Evolutionary conservation across 2,329 filamentous ascomycete species (phyloP).

Genomic region (Fusarium temperatum): DNA sequence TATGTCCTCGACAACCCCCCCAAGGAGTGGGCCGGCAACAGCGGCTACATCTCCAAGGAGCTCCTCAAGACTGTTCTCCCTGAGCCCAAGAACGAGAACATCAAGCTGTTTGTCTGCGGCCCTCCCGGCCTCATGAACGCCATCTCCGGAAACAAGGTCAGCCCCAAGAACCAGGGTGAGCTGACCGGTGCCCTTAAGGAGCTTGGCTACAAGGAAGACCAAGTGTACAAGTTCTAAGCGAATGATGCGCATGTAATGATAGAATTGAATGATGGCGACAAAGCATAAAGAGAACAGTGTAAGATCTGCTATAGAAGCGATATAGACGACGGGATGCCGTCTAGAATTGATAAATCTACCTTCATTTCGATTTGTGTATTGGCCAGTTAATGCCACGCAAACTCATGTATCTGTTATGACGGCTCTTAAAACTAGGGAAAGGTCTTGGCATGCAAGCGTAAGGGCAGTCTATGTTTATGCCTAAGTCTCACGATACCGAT

Average conservation of each 20-base stretch:
- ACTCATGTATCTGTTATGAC: neutral
- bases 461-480: neutral
- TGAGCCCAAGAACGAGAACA: conserved; percentile 88
- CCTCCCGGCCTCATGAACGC: conserved; percentile 94
- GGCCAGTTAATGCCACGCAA: too few species aligned
- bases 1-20: conserved; percentile 88
- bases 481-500: neutral
- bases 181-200: conserved; percentile 83
- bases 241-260: conserved; percentile 8
- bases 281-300: conserved; percentile 26
- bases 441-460: neutral
- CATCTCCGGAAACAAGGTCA: conserved; percentile 88
- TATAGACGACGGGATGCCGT: conserved; percentile 32
- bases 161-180: conserved; percentile 94
- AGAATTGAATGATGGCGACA: conserved; percentile 5
- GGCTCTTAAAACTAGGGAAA: neutral
- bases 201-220: conserved; percentile 74
- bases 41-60: conserved; percentile 88
- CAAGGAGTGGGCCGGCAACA: conserved; percentile 80
- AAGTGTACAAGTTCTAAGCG: conserved; percentile 91
- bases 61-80: conserved; percentile 94
- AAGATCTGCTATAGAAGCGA: conserved; percentile 41
- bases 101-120: conserved; percentile 97
- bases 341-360: conserved; percentile 35
- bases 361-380: neutral